Evolutionary conservation across 805 yeast genomes (phyloP).

Genomic region (Clavispora phyllophila): DNA sequence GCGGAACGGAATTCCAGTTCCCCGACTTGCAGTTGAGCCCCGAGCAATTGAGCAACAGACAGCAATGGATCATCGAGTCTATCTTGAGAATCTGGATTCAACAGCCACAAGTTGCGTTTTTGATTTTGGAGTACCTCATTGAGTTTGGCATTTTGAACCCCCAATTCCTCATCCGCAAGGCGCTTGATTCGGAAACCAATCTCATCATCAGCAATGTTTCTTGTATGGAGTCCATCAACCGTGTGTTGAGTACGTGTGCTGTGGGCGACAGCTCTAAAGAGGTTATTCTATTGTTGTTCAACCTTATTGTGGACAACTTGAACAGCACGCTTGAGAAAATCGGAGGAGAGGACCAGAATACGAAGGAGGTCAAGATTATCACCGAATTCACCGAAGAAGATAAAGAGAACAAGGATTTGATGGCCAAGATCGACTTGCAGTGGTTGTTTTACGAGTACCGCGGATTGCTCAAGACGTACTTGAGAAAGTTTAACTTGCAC

Average conservation of each 20-base stretch:
- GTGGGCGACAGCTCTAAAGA: conserved; percentile 15
- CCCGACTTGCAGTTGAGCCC: conserved; percentile 21
- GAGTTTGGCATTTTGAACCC: conserved; percentile 33
- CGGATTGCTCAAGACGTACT: conserved; percentile 36
- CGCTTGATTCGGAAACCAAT: conserved; percentile 23
- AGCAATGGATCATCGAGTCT: conserved; percentile 34
- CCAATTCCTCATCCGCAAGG: conserved; percentile 22
- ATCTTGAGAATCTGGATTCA: conserved; percentile 40
- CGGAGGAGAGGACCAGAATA: conserved; percentile 8
- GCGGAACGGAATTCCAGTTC: conserved; percentile 28
- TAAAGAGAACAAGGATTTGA: conserved; percentile 17
- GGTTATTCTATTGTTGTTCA: conserved; percentile 18
- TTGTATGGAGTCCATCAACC: conserved; percentile 39
- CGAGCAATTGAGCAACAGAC: conserved; percentile 24
- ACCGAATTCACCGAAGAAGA: conserved; percentile 25
- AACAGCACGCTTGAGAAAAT: conserved; percentile 19
- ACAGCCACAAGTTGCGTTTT: conserved; percentile 42
- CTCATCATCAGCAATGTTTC: conserved; percentile 37
- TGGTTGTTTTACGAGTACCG: conserved; percentile 41
- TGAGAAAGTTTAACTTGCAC: conserved; percentile 23
- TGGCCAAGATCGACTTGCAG: conserved; percentile 27
- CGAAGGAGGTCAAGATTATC: conserved; percentile 19
- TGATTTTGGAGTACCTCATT: conserved; percentile 38
- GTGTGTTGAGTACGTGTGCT: conserved; percentile 25
- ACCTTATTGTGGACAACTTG: conserved; percentile 26